Conservation (phyloP, 345 rosid species). For the Mangifera indica region DNA sequence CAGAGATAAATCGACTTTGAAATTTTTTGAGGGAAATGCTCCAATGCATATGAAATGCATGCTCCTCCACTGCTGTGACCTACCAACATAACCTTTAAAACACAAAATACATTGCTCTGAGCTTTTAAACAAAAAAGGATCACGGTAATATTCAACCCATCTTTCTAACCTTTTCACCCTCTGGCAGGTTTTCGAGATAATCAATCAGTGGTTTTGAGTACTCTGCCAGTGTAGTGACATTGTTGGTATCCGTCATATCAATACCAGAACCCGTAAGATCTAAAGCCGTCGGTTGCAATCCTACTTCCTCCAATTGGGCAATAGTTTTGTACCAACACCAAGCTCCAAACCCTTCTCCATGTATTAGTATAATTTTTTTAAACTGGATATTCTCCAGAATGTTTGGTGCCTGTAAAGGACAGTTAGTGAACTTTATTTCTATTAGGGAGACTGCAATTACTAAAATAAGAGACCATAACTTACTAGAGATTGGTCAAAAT, state of each 20-base stretch:
- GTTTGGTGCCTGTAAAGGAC: constrained; percentile 53
- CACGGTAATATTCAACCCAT: not conserved
- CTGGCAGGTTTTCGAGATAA: constrained; percentile 60
- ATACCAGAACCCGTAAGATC: constrained; percentile 92
- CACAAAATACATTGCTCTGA: not conserved
- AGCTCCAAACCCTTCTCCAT: constrained; percentile 98
- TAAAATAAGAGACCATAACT: not conserved
- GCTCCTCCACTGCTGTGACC: constrained; percentile 96
- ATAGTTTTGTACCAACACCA: constrained; percentile 99
- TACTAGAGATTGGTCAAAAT: not conserved
- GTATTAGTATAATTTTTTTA: constrained; percentile 66
- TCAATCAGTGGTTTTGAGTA: constrained; percentile 77
- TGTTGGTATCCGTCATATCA: constrained; percentile 61
- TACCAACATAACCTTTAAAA: constrained; percentile 72
- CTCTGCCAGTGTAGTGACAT: constrained; percentile 66
- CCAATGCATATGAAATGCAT: constrained; percentile 77
- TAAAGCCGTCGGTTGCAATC: constrained; percentile 64
- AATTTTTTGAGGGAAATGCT: constrained; percentile 70
- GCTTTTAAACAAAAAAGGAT: not conserved
- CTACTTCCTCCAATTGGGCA: constrained; percentile 79
- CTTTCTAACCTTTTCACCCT: constrained; percentile 75
- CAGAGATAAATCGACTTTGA: constrained; percentile 81
- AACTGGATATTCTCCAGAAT: constrained; percentile 57
- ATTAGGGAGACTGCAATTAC: not conserved
- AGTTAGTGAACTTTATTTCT: constrained; percentile 1